A percentile compares a stretch with the other conserved stretches of the same genome.
Conservation (phyloP, 1,139 yeast species). For the Pichia terricola region DNA sequence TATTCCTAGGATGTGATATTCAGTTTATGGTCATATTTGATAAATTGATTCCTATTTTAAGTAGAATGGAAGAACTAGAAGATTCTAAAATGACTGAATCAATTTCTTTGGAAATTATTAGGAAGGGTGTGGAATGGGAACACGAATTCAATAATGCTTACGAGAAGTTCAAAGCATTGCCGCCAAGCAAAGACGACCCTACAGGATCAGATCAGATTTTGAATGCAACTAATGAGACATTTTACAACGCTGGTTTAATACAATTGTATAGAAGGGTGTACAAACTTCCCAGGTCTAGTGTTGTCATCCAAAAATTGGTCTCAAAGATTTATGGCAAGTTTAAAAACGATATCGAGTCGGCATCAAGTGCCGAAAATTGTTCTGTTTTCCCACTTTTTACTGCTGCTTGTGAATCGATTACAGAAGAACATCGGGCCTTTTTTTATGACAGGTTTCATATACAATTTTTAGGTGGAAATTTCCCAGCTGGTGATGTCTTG, state of each 20-base stretch:
- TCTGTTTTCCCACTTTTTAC: conserved; percentile 9
- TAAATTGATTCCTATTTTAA: conserved; percentile 6
- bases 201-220: conserved; percentile 4
- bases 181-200: conserved; percentile 1
- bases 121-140: conserved; percentile 11
- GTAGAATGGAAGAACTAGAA: conserved; percentile 2
- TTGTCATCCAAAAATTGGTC: conserved; percentile 8
- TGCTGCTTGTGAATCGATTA: conserved; percentile 11
- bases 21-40: conserved; percentile 8
- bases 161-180: conserved; percentile 3
- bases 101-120: conserved; percentile 1
- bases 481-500: conserved; percentile 11
- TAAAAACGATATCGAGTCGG: conserved; percentile 9
- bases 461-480: conserved; percentile 12
- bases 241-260: conserved; percentile 8
- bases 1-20: conserved; percentile 11
- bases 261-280: conserved; percentile 9
- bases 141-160: conserved; percentile 6
- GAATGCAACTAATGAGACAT: conserved; percentile 5
- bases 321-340: conserved; percentile 6
- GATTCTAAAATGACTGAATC: background rate
- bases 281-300: conserved; percentile 4
- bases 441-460: conserved; percentile 11
- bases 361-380: conserved; percentile 11
- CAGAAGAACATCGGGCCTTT: conserved; percentile 6